Evolutionary conservation across 2,329 filamentous ascomycete species (phyloP).

Genomic region (Sclerotinia subarctica): DNA sequence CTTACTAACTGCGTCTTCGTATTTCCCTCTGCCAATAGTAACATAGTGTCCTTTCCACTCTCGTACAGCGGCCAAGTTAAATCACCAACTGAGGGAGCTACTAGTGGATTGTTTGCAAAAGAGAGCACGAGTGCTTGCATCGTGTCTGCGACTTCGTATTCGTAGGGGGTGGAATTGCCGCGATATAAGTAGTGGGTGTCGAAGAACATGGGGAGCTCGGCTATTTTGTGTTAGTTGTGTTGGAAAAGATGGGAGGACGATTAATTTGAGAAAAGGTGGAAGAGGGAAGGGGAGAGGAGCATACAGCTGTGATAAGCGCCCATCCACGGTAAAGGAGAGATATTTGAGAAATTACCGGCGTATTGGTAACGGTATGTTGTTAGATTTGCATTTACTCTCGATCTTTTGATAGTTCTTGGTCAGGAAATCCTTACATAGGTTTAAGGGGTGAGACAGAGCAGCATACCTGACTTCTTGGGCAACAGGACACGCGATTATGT

Average conservation of each 20-base stretch:
- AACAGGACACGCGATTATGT: slow-evolving; percentile 22
- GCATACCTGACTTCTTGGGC: slow-evolving; percentile 23
- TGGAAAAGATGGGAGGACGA: not conserved
- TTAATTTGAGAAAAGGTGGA: too few species aligned
- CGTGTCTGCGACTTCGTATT: not conserved
- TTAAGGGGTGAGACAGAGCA: not conserved
- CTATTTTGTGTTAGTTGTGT: not conserved
- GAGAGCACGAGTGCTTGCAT: slow-evolving; percentile 13
- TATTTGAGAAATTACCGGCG: slow-evolving; percentile 38
- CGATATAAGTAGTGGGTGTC: slow-evolving; percentile 15
- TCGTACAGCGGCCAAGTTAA: slow-evolving; percentile 1
- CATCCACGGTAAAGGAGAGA: slow-evolving; percentile 32
- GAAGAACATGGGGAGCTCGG: slow-evolving; percentile 19
- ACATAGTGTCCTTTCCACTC: not conserved
- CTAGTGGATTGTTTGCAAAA: not conserved
- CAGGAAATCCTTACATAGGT: not conserved
- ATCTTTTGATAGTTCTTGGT: not conserved
- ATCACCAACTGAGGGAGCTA: not conserved
- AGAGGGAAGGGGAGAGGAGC: not conserved
- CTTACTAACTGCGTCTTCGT: not conserved
- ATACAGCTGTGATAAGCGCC: slow-evolving; percentile 36
- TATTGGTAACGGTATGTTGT: slow-evolving; percentile 38
- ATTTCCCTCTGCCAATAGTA: not conserved
- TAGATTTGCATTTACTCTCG: slow-evolving; percentile 20
- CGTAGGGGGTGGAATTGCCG: not conserved